These are phyloP conservation scores for Mortierella alpina DNA, from an alignment of 192 early-diverging fungal species.

Conservation along the genomic window DNA sequence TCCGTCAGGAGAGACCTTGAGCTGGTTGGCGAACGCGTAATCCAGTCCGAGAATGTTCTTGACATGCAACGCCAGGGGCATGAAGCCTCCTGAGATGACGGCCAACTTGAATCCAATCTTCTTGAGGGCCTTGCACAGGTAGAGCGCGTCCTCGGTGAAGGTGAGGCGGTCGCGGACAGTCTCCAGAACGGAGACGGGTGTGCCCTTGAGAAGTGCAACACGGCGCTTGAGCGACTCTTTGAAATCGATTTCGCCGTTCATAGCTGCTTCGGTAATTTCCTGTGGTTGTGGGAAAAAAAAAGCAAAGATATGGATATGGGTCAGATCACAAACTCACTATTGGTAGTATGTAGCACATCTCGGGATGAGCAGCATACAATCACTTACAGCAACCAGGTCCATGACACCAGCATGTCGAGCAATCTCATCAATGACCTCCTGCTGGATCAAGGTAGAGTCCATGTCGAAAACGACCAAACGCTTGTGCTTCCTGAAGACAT, in stretches of 20 bases:
- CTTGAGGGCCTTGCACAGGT: slow-evolving; percentile 90
- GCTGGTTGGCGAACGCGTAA: slow-evolving; percentile 98
- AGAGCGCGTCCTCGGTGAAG: slow-evolving; percentile 93
- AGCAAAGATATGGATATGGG: background rate
- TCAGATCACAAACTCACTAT: background rate
- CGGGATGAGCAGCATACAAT: too few species aligned
- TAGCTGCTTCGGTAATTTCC: slow-evolving; percentile 95
- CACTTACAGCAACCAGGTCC: slow-evolving; percentile 85
- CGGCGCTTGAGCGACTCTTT: slow-evolving; percentile 90
- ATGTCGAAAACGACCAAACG: slow-evolving; percentile 99
- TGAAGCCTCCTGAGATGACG: slow-evolving; percentile 96
- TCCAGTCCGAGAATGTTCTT: slow-evolving; percentile 91
- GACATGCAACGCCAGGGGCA: slow-evolving; percentile 92
- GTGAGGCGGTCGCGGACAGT: slow-evolving; percentile 77
- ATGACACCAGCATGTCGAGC: slow-evolving; percentile 92
- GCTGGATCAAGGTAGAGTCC: slow-evolving; percentile 98
- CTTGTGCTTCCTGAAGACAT: slow-evolving; percentile 90
- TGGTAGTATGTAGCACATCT: too few species aligned
- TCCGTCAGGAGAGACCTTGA: slow-evolving; percentile 89
- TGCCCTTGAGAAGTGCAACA: slow-evolving; percentile 89
- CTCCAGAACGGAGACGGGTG: slow-evolving; percentile 83
- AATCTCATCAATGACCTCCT: slow-evolving; percentile 99
- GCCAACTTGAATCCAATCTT: slow-evolving; percentile 94
- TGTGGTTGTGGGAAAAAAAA: slow-evolving; percentile 35
- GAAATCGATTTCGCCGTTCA: slow-evolving; percentile 99